A percentile compares a stretch with the other conserved stretches of the same genome.
phyloP scores from a whole-genome alignment of 345 rosid species.

The Eucalyptus camaldulensis region DNA sequence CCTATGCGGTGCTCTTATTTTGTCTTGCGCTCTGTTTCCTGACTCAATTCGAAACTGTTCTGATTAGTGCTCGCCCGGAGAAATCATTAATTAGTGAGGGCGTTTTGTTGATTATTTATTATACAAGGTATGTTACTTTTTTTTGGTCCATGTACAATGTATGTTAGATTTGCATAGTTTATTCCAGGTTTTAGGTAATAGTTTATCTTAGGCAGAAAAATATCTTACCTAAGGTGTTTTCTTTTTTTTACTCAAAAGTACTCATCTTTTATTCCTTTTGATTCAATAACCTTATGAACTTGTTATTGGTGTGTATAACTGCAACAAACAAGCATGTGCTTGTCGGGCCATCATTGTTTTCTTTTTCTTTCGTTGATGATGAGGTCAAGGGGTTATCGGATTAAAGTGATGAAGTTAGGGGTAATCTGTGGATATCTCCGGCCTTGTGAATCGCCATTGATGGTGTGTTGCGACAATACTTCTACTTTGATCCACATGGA shows the following conservation, averaged over 20 bases:
- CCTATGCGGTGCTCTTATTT: not conserved
- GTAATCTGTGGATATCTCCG: not conserved
- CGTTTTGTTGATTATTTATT: not conserved
- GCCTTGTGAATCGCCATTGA: not conserved
- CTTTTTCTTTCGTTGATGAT: not conserved
- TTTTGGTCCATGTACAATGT: not conserved
- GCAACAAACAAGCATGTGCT: not conserved
- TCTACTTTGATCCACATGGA: not conserved
- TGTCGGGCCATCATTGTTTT: not conserved
- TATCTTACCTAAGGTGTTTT: not conserved
- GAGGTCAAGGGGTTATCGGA: not conserved
- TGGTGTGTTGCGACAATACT: not conserved
- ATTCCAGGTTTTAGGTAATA: not conserved
- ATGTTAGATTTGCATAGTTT: not conserved
- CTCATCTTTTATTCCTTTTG: too few species aligned
- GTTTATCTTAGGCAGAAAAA: not conserved
- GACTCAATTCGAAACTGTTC: not conserved
- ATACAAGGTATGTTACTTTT: not conserved
- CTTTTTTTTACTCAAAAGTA: not conserved
- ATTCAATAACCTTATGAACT: not conserved
- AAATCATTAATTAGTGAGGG: not conserved
- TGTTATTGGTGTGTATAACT: not conserved
- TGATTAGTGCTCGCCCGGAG: not conserved
- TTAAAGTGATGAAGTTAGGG: not conserved
- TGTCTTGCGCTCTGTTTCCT: not conserved